These are phyloP conservation scores for Fusarium mangiferae DNA, from an alignment of 2,329 filamentous ascomycete genomes.

Conservation along the genomic window DNA sequence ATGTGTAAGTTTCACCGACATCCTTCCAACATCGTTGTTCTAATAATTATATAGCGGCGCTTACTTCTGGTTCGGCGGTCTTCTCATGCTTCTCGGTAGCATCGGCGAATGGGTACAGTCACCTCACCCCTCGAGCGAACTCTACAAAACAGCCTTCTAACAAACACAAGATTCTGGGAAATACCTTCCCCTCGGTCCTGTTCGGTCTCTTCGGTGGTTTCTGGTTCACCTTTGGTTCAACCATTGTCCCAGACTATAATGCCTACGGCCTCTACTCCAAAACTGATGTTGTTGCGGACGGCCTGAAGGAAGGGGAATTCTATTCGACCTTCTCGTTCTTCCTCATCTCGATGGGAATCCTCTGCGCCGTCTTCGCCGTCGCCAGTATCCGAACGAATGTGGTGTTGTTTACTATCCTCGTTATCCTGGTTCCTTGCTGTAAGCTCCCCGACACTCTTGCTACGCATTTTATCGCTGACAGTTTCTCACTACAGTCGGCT, in stretches of 20 bases:
- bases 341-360: not conserved
- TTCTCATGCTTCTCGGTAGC: not conserved
- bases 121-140: not conserved
- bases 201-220: not conserved
- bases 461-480: not conserved
- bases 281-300: not conserved
- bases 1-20: not conserved
- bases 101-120: not conserved
- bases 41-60: not conserved
- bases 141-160: not conserved
- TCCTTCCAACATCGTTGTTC: rapidly evolving
- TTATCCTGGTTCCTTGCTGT: not conserved
- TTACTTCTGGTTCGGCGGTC: not conserved
- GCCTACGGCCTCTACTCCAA: not conserved
- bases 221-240: not conserved
- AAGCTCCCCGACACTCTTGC: rapidly evolving
- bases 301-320: not conserved
- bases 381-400: not conserved
- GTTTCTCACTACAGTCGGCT: not conserved
- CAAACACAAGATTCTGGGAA: not conserved
- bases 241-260: not conserved
- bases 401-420: not conserved
- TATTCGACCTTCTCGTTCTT: not conserved
- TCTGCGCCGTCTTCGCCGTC: not conserved
- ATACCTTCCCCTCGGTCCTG: not conserved